phyloP scores from a whole-genome alignment of 2,329 filamentous ascomycete genomes.

The Fusarium illudens region DNA sequence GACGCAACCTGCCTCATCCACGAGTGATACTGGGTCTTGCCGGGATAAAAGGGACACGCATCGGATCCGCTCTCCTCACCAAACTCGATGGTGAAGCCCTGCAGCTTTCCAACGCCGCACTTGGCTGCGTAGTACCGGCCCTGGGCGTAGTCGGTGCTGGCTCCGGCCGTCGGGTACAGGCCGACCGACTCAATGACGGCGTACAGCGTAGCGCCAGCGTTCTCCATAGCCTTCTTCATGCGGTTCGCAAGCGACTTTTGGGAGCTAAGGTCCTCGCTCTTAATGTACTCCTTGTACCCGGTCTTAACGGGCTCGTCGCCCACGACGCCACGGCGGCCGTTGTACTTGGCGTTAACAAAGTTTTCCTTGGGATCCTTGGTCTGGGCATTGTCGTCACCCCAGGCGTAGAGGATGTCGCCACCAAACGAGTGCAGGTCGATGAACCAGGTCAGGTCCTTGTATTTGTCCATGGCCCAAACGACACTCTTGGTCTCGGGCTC shows the following conservation, averaged over 20 bases:
- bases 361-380: slow-evolving; percentile 55
- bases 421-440: slow-evolving; percentile 66
- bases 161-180: slow-evolving; percentile 57
- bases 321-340: slow-evolving; percentile 59
- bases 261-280: slow-evolving; percentile 47
- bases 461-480: slow-evolving; percentile 60
- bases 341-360: slow-evolving; percentile 61
- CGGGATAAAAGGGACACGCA: slow-evolving; percentile 57
- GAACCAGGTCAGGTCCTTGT: slow-evolving; percentile 62
- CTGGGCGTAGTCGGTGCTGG: slow-evolving; percentile 58
- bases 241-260: slow-evolving; percentile 46
- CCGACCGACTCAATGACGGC: slow-evolving; percentile 49
- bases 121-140: slow-evolving; percentile 51
- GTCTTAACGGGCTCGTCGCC: slow-evolving; percentile 46
- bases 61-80: slow-evolving; percentile 42
- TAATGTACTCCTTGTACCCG: slow-evolving; percentile 57
- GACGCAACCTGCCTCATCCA: slow-evolving; percentile 56
- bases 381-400: slow-evolving; percentile 66
- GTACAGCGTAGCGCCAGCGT: slow-evolving; percentile 50
- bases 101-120: slow-evolving; percentile 50
- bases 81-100: slow-evolving; percentile 59
- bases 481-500: slow-evolving; percentile 66
- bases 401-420: slow-evolving; percentile 62
- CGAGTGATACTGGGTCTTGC: slow-evolving; percentile 51
- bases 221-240: slow-evolving; percentile 52